Conservation (phyloP, 148 eudicot genomes). For the Suaeda aralocaspica region DNA sequence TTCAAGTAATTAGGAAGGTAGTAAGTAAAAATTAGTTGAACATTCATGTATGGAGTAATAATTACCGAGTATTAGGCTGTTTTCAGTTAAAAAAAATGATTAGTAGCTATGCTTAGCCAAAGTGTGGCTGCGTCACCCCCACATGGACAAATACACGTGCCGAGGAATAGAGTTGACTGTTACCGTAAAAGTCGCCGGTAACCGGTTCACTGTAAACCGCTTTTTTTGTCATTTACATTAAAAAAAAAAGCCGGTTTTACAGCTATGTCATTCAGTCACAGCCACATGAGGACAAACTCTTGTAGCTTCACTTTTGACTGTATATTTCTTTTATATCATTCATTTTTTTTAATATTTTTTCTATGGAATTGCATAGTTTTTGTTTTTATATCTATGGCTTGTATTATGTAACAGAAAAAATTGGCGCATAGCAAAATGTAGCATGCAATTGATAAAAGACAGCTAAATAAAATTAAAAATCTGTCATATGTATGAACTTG, state of each 20-base stretch:
- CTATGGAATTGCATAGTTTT: neutral
- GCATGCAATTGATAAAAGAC: neutral
- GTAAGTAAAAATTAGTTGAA: no score
- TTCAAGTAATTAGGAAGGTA: no score
- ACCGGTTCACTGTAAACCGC: conserved; percentile 27
- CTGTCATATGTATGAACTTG: neutral
- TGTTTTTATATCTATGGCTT: neutral
- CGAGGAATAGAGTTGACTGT: conserved; percentile 14
- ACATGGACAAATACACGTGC: conserved; percentile 26
- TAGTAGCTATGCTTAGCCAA: no score
- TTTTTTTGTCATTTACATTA: neutral
- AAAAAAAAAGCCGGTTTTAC: conserved; percentile 1
- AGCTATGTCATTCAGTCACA: conserved; percentile 16
- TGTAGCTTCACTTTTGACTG: conserved; percentile 5
- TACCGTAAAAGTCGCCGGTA: conserved; percentile 26
- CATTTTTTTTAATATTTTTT: neutral
- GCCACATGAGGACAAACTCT: conserved; percentile 10
- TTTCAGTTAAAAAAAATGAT: no score
- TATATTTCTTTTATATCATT: neutral
- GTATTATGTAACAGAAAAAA: neutral
- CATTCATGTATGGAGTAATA: no score
- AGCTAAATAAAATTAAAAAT: neutral
- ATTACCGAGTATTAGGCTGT: no score
- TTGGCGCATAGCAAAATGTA: neutral
- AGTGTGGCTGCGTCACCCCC: conserved; percentile 26